phyloP scores from a whole-genome alignment of 768 basidiomycete genomes.

The Russula ochroleuca region DNA sequence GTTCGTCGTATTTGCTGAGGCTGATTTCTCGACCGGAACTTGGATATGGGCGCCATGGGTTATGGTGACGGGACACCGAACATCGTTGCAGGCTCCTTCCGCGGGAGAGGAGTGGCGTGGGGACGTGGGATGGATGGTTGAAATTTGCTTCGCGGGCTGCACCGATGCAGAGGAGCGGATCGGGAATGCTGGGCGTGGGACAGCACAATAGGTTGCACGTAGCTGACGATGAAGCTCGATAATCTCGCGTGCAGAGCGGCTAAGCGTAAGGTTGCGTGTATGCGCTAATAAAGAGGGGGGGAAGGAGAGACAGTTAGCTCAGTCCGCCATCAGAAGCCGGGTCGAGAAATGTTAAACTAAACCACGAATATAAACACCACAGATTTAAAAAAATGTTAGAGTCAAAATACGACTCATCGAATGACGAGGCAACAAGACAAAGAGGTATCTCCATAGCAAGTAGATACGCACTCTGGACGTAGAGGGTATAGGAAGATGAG shows the following conservation, averaged over 20 bases:
- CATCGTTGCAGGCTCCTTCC: conserved; percentile 34
- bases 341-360: not conserved
- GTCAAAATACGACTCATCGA: not conserved
- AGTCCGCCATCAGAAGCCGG: not conserved
- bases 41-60: conserved; percentile 31
- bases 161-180: conserved; percentile 54
- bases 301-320: conserved; percentile 21
- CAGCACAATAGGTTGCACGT: conserved; percentile 54
- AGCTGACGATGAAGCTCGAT: conserved; percentile 78
- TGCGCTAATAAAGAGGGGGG: conserved; percentile 52
- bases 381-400: not conserved
- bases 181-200: conserved; percentile 57
- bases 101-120: conserved; percentile 74
- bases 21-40: conserved; percentile 27
- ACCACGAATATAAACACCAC: not conserved
- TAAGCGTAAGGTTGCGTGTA: conserved; percentile 84
- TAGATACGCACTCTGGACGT: conserved; percentile 76
- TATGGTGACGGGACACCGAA: conserved; percentile 18
- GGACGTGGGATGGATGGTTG: conserved; percentile 77
- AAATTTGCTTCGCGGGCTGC: conserved; percentile 62
- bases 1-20: conserved; percentile 37
- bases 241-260: conserved; percentile 69
- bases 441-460: no score
- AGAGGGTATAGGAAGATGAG: conserved; percentile 60
- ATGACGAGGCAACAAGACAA: not conserved